Evolutionary conservation across 139 green algal species (phyloP).

Genomic region (Chlorella vulgaris): DNA sequence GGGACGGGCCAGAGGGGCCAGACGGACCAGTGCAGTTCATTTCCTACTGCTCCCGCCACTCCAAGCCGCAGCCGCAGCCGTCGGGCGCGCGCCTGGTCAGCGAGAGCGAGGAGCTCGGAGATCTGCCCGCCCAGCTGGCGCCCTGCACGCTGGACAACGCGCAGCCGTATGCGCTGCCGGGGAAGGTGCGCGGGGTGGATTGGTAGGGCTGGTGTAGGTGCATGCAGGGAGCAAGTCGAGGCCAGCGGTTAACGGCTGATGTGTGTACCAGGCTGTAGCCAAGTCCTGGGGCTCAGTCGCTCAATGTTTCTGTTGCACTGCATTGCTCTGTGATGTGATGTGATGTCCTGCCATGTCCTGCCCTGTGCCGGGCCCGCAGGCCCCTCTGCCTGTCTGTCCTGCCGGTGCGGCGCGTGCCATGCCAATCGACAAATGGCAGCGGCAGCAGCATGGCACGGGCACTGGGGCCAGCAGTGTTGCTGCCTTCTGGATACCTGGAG

Average conservation of each 20-base stretch:
- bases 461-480: conserved; percentile 45
- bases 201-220: background rate
- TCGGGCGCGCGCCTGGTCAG: conserved; percentile 49
- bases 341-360: too few species aligned
- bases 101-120: conserved; percentile 40
- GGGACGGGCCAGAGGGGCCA: conserved; percentile 48
- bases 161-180: conserved; percentile 73
- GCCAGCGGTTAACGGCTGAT: too few species aligned
- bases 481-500: conserved; percentile 62
- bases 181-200: background rate
- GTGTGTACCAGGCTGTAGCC: too few species aligned
- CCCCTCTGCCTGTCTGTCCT: conserved; percentile 50
- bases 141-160: conserved; percentile 67
- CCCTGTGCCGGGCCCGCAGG: too few species aligned
- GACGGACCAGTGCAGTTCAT: conserved; percentile 59
- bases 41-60: conserved; percentile 81
- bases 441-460: conserved; percentile 54
- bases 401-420: conserved; percentile 67
- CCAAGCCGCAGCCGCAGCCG: conserved; percentile 59
- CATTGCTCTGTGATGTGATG: too few species aligned
- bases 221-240: too few species aligned
- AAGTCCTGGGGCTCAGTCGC: background rate
- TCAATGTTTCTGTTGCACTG: background rate
- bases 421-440: conserved; percentile 31
- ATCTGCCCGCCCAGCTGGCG: conserved; percentile 3